Evolutionary conservation across 768 basidiomycete species (phyloP).

Genomic region (Infundibulicybe gibba): DNA sequence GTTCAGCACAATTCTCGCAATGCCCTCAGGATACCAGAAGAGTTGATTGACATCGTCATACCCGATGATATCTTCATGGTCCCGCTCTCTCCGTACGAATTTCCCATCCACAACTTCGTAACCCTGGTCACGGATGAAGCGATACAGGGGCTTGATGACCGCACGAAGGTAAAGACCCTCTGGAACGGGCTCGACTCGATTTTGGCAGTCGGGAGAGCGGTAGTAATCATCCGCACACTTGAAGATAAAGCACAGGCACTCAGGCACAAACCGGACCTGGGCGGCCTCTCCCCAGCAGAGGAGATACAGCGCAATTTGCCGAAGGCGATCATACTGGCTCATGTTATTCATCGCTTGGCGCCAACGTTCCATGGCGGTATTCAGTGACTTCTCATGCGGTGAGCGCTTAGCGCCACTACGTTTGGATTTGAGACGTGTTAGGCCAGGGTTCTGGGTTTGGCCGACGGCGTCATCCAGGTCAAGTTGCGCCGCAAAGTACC

Average conservation of each 20-base stretch:
- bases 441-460: slow-evolving; percentile 85
- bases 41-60: slow-evolving; percentile 99
- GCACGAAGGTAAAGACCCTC: slow-evolving; percentile 93
- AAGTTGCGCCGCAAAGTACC: slow-evolving; percentile 99
- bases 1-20: slow-evolving; percentile 81
- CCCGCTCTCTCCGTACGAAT: slow-evolving; percentile 89
- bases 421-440: slow-evolving; percentile 78
- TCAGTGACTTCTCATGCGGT: slow-evolving; percentile 60
- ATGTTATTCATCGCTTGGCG: slow-evolving; percentile 98
- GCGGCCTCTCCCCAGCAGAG: slow-evolving; percentile 99
- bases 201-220: slow-evolving; percentile 97
- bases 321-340: slow-evolving; percentile 95
- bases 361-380: slow-evolving; percentile 89
- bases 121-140: slow-evolving; percentile 96
- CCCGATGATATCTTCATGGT: slow-evolving; percentile 93
- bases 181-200: slow-evolving; percentile 84
- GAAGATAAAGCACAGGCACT: slow-evolving; percentile 99
- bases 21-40: slow-evolving; percentile 99
- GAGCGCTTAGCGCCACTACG: slow-evolving; percentile 45
- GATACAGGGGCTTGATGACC: slow-evolving; percentile 91
- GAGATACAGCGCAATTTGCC: slow-evolving; percentile 93
- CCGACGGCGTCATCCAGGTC: slow-evolving; percentile 98
- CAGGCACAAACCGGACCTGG: slow-evolving; percentile 94
- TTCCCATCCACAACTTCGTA: slow-evolving; percentile 96
- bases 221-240: slow-evolving; percentile 99